Evolutionary conservation across 371 early-diverging fungal species (phyloP), one percentile per base, ranked within the genome.

Genomic region (Massospora cicadina): DNA sequence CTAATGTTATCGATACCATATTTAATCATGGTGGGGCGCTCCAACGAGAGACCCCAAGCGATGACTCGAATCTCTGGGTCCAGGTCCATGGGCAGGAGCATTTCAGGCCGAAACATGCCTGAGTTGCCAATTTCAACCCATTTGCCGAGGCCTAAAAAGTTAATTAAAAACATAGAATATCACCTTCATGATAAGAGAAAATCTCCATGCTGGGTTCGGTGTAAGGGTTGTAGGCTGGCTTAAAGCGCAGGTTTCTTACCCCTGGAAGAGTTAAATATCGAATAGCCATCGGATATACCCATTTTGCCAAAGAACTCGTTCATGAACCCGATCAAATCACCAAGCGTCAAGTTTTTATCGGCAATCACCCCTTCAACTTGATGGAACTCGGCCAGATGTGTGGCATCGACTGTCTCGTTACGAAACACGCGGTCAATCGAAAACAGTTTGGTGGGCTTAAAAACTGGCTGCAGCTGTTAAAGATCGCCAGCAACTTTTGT

Each of bases 181-280:
- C 65, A 71, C 79, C 82, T 59, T 84, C 88, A 74, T 99, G 99
- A 80, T 91, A 99, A 54, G 98, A 92, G 81, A 99, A 99, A 71
- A 99, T 95, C 72, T 99, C 99, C 96, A 99, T 89, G 67, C 89
- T 89, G 55, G 99, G 99, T 76, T 99, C 99, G 43, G 99, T 99
- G 80, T 99, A 99, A 63, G 99, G 99, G 78, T 99, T 99, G 80
- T 93, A 99, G 13, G 99, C 95, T 54, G 99, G 99, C 85, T 99
- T 99, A 88, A 98, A 99, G 68, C 94, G 89, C 63, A 99, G 85
- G 70, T 93, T 90, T 55, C 83, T 80, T 67, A 95, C 84, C 54
- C 84, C 77, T 76, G 67, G 29, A 31, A 43, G 17, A 10, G 43
- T 43, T 17, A 29, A 23, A 24, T 5, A 13, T 60, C 2, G 5